Conservation (phyloP, 768 basidiomycete species). For the Mycena polygramma region DNA sequence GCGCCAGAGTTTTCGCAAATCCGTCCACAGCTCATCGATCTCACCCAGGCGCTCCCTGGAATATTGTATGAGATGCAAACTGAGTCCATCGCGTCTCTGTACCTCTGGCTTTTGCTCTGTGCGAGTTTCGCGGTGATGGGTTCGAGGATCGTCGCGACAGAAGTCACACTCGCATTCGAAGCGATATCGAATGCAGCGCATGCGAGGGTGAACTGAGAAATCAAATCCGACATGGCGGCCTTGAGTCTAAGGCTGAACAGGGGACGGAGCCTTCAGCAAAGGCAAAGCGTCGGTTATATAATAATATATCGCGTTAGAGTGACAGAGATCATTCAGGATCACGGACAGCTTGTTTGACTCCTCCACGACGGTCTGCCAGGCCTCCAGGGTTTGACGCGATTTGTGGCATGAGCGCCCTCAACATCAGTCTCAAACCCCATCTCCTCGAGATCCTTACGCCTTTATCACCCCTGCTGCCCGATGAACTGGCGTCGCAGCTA, state of each 20-base stretch:
- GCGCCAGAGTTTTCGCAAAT: conserved; percentile 70
- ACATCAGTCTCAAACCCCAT: conserved; percentile 79
- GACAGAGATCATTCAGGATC: conserved; percentile 44
- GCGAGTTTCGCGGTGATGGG: conserved; percentile 65
- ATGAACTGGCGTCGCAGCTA: conserved; percentile 58
- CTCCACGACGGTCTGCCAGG: background rate
- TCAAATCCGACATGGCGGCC: conserved; percentile 16
- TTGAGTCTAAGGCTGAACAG: conserved; percentile 2
- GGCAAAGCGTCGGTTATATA: conserved; percentile 15
- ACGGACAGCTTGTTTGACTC: background rate
- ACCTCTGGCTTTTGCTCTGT: conserved; percentile 57
- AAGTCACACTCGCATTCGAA: conserved; percentile 35
- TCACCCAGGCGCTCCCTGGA: conserved; percentile 51
- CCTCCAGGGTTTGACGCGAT: conserved; percentile 31
- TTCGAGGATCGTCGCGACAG: conserved; percentile 57
- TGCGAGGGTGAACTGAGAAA: conserved; percentile 18
- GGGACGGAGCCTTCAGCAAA: background rate
- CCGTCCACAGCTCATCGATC: conserved; percentile 66
- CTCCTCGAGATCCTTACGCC: conserved; percentile 63
- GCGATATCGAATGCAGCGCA: conserved; percentile 39
- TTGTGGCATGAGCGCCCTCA: conserved; percentile 53
- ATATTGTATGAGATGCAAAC: conserved; percentile 13
- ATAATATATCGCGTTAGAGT: conserved; percentile 39
- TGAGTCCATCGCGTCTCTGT: background rate
- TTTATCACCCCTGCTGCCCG: conserved; percentile 62